A percentile compares a stretch with the other conserved stretches of the same genome.
Evolutionary conservation across 257 asterid genomes (phyloP).

Genomic region (Vinca minor): DNA sequence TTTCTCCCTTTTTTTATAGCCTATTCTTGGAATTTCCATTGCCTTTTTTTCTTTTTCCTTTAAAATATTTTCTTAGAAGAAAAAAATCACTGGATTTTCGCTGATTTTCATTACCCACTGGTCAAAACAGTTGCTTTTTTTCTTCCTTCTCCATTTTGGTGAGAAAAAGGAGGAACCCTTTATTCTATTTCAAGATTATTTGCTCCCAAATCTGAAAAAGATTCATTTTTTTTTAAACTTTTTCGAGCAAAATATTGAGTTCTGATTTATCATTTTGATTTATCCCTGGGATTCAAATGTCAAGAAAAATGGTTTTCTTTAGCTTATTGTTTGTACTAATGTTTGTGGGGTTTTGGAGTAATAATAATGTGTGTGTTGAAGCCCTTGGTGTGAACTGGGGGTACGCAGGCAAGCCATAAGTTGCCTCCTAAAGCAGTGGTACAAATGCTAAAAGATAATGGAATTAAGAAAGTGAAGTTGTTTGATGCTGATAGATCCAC

Average conservation of each 20-base stretch:
- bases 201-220: background rate
- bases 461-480: slow-evolving; percentile 26
- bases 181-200: background rate
- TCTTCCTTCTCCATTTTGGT: background rate
- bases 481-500: slow-evolving; percentile 30
- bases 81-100: background rate
- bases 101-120: background rate
- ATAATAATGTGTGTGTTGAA: slow-evolving; percentile 12
- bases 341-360: slow-evolving; percentile 3
- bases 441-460: slow-evolving; percentile 32
- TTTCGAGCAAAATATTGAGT: background rate
- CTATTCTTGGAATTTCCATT: background rate
- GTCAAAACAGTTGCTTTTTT: background rate
- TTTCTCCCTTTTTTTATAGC: slow-evolving; percentile 3
- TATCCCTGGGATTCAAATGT: slow-evolving; percentile 7
- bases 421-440: slow-evolving; percentile 29
- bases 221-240: background rate
- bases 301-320: slow-evolving; percentile 3
- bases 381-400: slow-evolving; percentile 43
- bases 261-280: background rate
- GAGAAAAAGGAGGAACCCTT: background rate
- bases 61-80: background rate
- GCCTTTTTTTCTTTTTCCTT: background rate
- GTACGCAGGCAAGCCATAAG: slow-evolving; percentile 32
- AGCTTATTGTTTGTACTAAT: slow-evolving; percentile 4